phyloP scores from a whole-genome alignment of 495 filamentous ascomycete genomes.

The Podospora anserina region DNA sequence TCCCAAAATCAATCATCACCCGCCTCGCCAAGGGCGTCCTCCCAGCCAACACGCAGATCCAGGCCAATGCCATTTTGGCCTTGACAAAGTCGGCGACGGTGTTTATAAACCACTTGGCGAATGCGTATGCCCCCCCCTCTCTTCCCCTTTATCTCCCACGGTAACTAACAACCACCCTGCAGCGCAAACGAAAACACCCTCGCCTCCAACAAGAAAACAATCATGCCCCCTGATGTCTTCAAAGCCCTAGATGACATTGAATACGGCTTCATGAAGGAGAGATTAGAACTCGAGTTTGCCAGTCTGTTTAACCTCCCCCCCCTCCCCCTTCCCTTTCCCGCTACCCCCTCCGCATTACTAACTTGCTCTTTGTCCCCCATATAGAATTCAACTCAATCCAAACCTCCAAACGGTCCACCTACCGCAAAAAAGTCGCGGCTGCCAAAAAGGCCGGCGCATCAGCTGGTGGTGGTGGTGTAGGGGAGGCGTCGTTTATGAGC shows the following conservation, averaged over 20 bases:
- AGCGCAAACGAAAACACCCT: slow-evolving; percentile 76
- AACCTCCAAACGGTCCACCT: slow-evolving; percentile 49
- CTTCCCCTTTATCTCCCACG: not conserved
- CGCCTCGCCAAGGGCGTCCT: slow-evolving; percentile 94
- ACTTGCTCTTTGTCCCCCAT: not conserved
- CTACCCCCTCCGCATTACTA: not conserved
- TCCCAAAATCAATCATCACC: slow-evolving; percentile 91
- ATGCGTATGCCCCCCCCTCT: slow-evolving; percentile 56
- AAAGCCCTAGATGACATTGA: slow-evolving; percentile 78
- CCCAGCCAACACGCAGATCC: slow-evolving; percentile 90
- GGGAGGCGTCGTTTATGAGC: slow-evolving; percentile 38
- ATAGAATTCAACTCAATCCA: slow-evolving; percentile 54
- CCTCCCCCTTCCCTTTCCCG: not conserved
- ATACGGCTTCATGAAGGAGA: slow-evolving; percentile 69
- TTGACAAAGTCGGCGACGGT: slow-evolving; percentile 92
- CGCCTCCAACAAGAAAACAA: slow-evolving; percentile 71
- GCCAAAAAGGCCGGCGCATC: slow-evolving; percentile 32
- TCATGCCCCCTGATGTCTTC: slow-evolving; percentile 80
- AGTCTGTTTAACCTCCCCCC: slow-evolving; percentile 38
- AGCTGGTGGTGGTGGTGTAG: slow-evolving; percentile 16
- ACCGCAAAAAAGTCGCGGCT: slow-evolving; percentile 49
- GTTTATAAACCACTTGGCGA: slow-evolving; percentile 85
- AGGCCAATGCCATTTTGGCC: slow-evolving; percentile 87
- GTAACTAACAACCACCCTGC: not conserved
- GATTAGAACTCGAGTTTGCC: slow-evolving; percentile 60